A percentile compares a stretch with the other conserved stretches of the same genome.
phyloP scores from a whole-genome alignment of 805 yeast genomes.

The Cyberlindnera subsufficiens region DNA sequence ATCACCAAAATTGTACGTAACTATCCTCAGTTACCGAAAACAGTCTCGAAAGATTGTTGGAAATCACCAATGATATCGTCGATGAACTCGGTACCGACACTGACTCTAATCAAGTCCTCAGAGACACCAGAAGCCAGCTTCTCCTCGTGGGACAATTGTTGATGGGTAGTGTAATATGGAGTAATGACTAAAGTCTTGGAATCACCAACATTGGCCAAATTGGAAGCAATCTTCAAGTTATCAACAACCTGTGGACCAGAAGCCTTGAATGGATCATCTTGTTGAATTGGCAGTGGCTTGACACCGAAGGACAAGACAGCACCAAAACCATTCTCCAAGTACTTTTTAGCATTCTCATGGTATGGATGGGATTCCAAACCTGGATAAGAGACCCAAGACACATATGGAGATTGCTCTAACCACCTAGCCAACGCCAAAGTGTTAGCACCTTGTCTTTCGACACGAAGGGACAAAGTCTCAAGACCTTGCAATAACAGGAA shows the following conservation, averaged over 20 bases:
- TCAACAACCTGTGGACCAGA: conserved; percentile 85
- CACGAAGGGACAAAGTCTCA: conserved; percentile 90
- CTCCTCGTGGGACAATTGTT: conserved; percentile 80
- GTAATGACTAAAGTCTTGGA: conserved; percentile 92
- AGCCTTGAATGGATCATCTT: conserved; percentile 56
- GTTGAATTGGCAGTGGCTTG: conserved; percentile 51
- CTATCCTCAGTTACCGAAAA: conserved; percentile 29
- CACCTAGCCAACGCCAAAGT: conserved; percentile 74
- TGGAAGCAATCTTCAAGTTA: conserved; percentile 75
- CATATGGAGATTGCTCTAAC: conserved; percentile 68
- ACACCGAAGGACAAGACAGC: conserved; percentile 89
- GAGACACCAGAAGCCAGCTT: conserved; percentile 81
- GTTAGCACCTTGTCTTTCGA: conserved; percentile 85
- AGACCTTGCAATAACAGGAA: conserved; percentile 87
- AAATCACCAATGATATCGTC: conserved; percentile 89
- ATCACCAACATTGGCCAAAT: conserved; percentile 96
- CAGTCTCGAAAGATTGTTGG: conserved; percentile 73
- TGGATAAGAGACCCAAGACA: conserved; percentile 87
- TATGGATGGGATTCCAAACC: conserved; percentile 76
- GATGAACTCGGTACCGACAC: conserved; percentile 87
- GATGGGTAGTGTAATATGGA: conserved; percentile 94
- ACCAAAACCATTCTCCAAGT: conserved; percentile 76
- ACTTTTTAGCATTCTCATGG: conserved; percentile 80
- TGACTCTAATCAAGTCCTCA: conserved; percentile 79
- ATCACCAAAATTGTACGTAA: neutral